A percentile compares a stretch with the other conserved stretches of the same genome.
These are phyloP conservation scores for Sorghum bicolor DNA, from an alignment of 176 grass and related monocot genomes.

Conservation along the genomic window DNA sequence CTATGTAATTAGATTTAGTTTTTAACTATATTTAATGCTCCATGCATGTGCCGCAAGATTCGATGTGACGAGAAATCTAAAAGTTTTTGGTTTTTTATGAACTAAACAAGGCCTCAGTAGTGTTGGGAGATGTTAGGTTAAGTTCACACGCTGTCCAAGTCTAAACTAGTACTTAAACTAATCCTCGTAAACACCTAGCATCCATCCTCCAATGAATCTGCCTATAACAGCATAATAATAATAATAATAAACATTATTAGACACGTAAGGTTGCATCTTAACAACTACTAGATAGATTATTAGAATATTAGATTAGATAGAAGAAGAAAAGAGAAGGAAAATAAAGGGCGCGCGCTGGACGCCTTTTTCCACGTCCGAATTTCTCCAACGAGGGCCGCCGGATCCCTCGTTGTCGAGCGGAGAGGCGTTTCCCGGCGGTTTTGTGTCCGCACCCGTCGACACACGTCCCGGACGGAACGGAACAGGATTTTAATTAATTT, in stretches of 20 bases:
- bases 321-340: background rate
- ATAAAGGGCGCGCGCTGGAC: background rate
- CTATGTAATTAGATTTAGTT: no score
- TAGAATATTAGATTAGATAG: no score
- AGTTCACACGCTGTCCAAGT: no score
- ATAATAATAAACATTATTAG: background rate
- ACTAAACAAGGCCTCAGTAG: no score
- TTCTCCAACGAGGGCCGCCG: no score
- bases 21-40: no score
- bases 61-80: no score
- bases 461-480: slow-evolving; percentile 20
- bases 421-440: background rate
- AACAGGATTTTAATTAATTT: background rate
- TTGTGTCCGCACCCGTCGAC: background rate
- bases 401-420: slow-evolving; percentile 1
- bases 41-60: no score
- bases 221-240: no score
- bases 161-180: no score
- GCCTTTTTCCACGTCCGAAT: background rate
- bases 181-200: background rate
- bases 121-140: no score
- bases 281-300: background rate
- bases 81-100: no score
- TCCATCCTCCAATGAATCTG: background rate
- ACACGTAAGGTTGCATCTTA: background rate